phyloP scores from a whole-genome alignment of 2,329 filamentous ascomycete species.

The Talaromyces sp. region DNA sequence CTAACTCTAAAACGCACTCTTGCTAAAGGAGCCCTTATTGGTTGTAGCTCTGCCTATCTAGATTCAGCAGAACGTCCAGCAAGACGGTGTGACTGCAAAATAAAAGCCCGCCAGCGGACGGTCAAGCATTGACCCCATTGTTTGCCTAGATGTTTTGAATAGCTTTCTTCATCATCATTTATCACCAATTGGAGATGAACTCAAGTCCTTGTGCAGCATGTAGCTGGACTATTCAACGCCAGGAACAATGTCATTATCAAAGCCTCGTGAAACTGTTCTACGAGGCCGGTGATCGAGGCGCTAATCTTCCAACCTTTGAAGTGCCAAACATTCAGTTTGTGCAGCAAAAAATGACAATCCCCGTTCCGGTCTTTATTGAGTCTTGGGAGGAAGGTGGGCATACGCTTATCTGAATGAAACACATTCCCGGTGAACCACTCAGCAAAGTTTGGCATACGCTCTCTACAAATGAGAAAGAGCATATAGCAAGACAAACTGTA shows the following conservation, averaged over 20 bases:
- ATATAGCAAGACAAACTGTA: conserved; percentile 24
- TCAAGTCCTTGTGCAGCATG: conserved; percentile 20
- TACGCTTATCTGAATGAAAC: conserved; percentile 19
- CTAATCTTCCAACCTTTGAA: conserved; percentile 20
- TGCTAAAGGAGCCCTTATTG: too few species aligned
- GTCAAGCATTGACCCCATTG: too few species aligned
- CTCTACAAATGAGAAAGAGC: conserved; percentile 21
- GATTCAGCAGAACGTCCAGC: too few species aligned
- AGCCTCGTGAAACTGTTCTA: conserved; percentile 25
- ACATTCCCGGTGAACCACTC: conserved; percentile 22
- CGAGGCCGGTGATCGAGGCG: conserved; percentile 25
- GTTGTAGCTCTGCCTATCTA: too few species aligned
- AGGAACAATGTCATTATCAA: conserved; percentile 19
- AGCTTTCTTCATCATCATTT: too few species aligned
- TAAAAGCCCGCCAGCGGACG: too few species aligned
- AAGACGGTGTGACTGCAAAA: too few species aligned
- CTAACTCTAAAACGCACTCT: too few species aligned
- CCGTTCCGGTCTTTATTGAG: conserved; percentile 22
- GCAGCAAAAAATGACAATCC: conserved; percentile 23
- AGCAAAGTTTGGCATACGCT: conserved; percentile 21
- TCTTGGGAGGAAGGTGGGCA: conserved; percentile 21
- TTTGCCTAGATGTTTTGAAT: too few species aligned
- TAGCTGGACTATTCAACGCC: conserved; percentile 21
- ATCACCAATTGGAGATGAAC: too few species aligned
- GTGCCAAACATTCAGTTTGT: conserved; percentile 23